A percentile compares a stretch with the other conserved stretches of the same genome.
Conservation (phyloP, 2,329 filamentous ascomycete genomes). For the Fusarium tanahbumbuense region DNA sequence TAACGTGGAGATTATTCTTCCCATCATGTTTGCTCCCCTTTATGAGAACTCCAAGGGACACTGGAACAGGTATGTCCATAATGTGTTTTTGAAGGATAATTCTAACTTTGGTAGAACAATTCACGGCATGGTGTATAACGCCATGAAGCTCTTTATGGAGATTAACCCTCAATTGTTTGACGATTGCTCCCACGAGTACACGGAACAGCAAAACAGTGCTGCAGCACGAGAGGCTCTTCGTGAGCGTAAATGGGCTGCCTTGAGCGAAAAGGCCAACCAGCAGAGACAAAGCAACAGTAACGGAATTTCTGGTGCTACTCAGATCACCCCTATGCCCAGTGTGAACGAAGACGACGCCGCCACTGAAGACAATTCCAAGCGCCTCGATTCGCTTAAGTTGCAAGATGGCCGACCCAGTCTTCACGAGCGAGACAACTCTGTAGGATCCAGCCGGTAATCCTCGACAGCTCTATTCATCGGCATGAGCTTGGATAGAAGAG, state of each 20-base stretch:
- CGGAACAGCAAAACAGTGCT: conserved; percentile 92
- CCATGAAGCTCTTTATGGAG: conserved; percentile 99
- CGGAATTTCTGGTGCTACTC: conserved; percentile 49
- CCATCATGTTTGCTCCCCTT: conserved; percentile 98
- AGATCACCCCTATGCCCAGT: conserved; percentile 58
- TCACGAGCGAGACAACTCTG: conserved; percentile 71
- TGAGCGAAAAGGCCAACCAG: conserved; percentile 82
- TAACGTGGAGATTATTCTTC: conserved; percentile 97
- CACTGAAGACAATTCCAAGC: conserved; percentile 85
- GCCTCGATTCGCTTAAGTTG: conserved; percentile 88
- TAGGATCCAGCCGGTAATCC: conserved; percentile 66
- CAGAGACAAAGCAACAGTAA: conserved; percentile 61
- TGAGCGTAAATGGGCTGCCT: conserved; percentile 88
- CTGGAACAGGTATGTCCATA: conserved; percentile 85
- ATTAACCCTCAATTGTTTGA: conserved; percentile 99
- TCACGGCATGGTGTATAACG: conserved; percentile 99
- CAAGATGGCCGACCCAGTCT: conserved; percentile 75
- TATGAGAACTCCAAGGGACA: conserved; percentile 99
- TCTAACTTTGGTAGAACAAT: conserved; percentile 76
- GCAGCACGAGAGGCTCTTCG: conserved; percentile 84
- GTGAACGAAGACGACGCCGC: conserved; percentile 83
- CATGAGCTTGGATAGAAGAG: conserved; percentile 30
- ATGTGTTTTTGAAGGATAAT: neutral
- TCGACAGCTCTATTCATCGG: conserved; percentile 7
- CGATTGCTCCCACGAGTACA: conserved; percentile 98